These are phyloP conservation scores for Cyberlindnera japonica DNA, from an alignment of 805 yeast genomes.

Conservation along the genomic window DNA sequence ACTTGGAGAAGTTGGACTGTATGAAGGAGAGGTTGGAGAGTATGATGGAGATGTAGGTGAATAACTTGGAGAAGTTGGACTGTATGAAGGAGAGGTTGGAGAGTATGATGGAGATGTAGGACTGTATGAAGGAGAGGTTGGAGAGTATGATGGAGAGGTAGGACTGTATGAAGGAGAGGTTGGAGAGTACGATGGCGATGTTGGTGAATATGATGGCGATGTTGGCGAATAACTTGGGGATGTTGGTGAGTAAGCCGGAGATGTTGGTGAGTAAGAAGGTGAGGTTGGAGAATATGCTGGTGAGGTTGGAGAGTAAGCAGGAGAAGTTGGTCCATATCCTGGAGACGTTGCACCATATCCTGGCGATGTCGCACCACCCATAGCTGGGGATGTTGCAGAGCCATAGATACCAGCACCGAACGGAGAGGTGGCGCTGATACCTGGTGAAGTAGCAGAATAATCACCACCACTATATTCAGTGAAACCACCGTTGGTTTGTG, in stretches of 20 bases:
- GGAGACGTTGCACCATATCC: slow-evolving; percentile 69
- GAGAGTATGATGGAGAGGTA: slow-evolving; percentile 67
- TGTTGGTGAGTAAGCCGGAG: slow-evolving; percentile 77
- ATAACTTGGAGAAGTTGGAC: slow-evolving; percentile 30
- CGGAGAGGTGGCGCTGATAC: slow-evolving; percentile 48
- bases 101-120: slow-evolving; percentile 54
- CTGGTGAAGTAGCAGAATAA: slow-evolving; percentile 59
- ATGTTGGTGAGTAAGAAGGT: slow-evolving; percentile 68
- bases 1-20: slow-evolving; percentile 61
- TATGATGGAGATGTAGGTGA: slow-evolving; percentile 43
- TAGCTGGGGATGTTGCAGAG: slow-evolving; percentile 41
- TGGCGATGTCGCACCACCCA: slow-evolving; percentile 15
- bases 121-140: slow-evolving; percentile 66
- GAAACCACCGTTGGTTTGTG: slow-evolving; percentile 76
- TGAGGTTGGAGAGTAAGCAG: slow-evolving; percentile 61
- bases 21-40: slow-evolving; percentile 55
- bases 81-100: slow-evolving; percentile 59
- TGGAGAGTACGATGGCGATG: slow-evolving; percentile 75
- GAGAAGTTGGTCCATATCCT: slow-evolving; percentile 72
- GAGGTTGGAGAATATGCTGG: slow-evolving; percentile 79
- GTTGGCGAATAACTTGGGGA: slow-evolving; percentile 71
- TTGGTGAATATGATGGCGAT: slow-evolving; percentile 77
- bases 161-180: slow-evolving; percentile 72
- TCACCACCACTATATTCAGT: slow-evolving; percentile 54
- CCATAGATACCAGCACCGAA: slow-evolving; percentile 41